Percentiles rank a stretch among this genome's conserved stretches.
These are phyloP conservation scores for Phyllosticta paracitricarpa DNA, from an alignment of 2,329 filamentous ascomycete genomes.

Conservation along the genomic window DNA sequence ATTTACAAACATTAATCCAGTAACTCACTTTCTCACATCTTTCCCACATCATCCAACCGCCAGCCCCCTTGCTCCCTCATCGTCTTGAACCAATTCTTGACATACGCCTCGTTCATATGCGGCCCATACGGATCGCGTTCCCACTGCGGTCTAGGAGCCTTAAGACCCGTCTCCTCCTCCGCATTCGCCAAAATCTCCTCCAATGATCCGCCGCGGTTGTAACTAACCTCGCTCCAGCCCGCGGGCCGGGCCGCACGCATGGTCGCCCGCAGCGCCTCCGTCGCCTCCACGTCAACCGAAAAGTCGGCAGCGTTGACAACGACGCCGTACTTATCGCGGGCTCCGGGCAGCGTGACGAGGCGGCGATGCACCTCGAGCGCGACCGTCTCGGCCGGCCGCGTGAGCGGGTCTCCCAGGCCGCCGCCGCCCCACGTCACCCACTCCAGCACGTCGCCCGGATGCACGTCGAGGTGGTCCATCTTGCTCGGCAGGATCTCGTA, in stretches of 20 bases:
- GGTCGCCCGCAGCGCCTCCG: slow-evolving; percentile 23
- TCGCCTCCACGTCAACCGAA: slow-evolving; percentile 28
- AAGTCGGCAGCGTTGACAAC: slow-evolving; percentile 29
- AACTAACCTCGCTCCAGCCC: slow-evolving; percentile 19
- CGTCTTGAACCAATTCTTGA: slow-evolving; percentile 34
- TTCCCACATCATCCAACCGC: slow-evolving; percentile 12
- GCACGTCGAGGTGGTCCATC: slow-evolving; percentile 38
- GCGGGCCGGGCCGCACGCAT: slow-evolving; percentile 20
- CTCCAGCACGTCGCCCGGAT: slow-evolving; percentile 39
- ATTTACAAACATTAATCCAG: no score
- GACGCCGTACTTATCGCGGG: slow-evolving; percentile 36
- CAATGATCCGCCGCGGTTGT: slow-evolving; percentile 36
- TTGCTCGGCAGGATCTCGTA: slow-evolving; percentile 32
- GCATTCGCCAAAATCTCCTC: slow-evolving; percentile 27
- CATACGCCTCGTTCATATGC: slow-evolving; percentile 34
- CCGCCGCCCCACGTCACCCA: slow-evolving; percentile 43
- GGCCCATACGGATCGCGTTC: slow-evolving; percentile 36
- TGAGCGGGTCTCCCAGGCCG: slow-evolving; percentile 38
- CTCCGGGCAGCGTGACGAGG: slow-evolving; percentile 35
- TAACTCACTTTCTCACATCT: background rate
- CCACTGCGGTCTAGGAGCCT: slow-evolving; percentile 36
- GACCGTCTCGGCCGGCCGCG: slow-evolving; percentile 33
- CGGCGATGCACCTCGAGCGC: slow-evolving; percentile 37
- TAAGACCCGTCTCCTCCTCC: slow-evolving; percentile 34
- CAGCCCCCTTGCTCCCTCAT: slow-evolving; percentile 23